phyloP scores from a whole-genome alignment of 352 stramenopile genomes.

The Pythium guiyangense region DNA sequence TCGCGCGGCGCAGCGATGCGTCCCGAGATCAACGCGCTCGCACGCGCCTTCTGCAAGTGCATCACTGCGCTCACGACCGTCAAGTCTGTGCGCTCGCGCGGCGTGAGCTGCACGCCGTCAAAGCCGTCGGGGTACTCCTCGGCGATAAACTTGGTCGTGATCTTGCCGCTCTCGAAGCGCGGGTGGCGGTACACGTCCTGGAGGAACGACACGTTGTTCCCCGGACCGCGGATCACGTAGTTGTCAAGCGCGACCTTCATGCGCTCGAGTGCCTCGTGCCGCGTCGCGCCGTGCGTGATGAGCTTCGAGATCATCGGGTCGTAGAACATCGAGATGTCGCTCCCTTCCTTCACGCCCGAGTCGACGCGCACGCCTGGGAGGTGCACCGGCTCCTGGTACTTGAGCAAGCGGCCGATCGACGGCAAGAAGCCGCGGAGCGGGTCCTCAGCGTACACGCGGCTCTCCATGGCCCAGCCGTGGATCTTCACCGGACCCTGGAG shows the following conservation, averaged over 20 bases:
- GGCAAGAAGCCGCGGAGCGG: constrained; percentile 93
- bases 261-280: constrained; percentile 76
- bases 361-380: constrained; percentile 86
- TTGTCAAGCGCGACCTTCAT: constrained; percentile 90
- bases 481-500: constrained; percentile 56
- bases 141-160: constrained; percentile 97
- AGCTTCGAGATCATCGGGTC: constrained; percentile 97
- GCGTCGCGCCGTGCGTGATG: constrained; percentile 80
- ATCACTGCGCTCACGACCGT: constrained; percentile 71
- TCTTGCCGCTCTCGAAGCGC: constrained; percentile 89
- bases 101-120: constrained; percentile 65
- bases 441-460: constrained; percentile 96
- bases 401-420: constrained; percentile 91
- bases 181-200: constrained; percentile 90
- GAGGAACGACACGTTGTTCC: constrained; percentile 94
- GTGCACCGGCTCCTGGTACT: constrained; percentile 88
- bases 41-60: constrained; percentile 45
- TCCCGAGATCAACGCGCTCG: constrained; percentile 27
- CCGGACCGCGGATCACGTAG: constrained; percentile 94
- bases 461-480: constrained; percentile 88
- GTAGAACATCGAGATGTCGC: constrained; percentile 94
- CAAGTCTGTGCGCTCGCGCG: constrained; percentile 64
- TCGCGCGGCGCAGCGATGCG: constrained; percentile 17
- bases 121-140: constrained; percentile 96
- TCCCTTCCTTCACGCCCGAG: constrained; percentile 89